These are phyloP conservation scores for Stropharia rugosoannulata DNA, from an alignment of 768 basidiomycete genomes.

Conservation along the genomic window DNA sequence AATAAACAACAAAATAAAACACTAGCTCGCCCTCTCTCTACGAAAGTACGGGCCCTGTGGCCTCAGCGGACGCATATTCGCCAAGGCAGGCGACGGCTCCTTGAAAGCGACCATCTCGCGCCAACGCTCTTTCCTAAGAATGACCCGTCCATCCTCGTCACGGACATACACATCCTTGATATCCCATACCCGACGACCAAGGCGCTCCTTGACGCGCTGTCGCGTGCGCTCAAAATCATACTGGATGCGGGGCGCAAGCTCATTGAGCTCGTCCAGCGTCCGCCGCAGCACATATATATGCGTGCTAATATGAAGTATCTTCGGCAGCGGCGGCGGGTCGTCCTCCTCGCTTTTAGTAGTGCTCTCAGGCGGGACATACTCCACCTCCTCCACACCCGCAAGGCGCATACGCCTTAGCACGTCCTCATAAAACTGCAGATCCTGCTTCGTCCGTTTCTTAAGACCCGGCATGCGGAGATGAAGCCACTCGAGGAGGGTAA, in stretches of 20 bases:
- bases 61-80: no score
- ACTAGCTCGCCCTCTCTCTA: no score
- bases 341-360: not conserved
- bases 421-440: conserved; percentile 30
- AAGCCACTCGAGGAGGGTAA: conserved; percentile 63
- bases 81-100: no score
- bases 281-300: conserved; percentile 58
- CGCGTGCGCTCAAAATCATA: conserved; percentile 48
- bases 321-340: conserved; percentile 26
- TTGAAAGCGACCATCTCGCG: no score
- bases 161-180: conserved; percentile 54
- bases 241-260: conserved; percentile 39
- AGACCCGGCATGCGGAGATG: conserved; percentile 39
- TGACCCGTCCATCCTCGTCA: not conserved
- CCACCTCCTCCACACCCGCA: not conserved
- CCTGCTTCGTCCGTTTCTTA: conserved; percentile 49
- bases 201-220: conserved; percentile 68
- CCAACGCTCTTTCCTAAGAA: no score
- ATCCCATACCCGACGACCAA: conserved; percentile 78
- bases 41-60: no score
- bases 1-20: no score
- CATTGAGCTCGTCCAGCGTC: conserved; percentile 50
- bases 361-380: not conserved
- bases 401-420: not conserved
- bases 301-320: conserved; percentile 48